phyloP scores from a whole-genome alignment of 1,284 basidiomycete genomes.

The Boletus semigastroideus region DNA sequence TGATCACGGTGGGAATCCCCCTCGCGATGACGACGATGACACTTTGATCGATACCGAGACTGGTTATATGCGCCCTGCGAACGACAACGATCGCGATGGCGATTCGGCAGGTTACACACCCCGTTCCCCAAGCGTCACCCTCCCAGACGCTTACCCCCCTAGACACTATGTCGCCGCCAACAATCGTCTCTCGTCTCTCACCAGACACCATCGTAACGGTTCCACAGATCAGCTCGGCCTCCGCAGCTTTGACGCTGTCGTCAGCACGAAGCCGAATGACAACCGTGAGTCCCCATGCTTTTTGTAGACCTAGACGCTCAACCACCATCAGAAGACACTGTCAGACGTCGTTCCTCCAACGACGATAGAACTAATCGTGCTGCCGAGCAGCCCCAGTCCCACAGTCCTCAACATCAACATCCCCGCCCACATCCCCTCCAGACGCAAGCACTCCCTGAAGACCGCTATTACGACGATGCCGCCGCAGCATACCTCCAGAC shows the following conservation, averaged over 20 bases:
- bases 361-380: constrained; percentile 21
- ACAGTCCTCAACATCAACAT: constrained; percentile 9
- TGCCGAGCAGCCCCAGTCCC: constrained; percentile 17
- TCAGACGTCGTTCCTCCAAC: constrained; percentile 16
- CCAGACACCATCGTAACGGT: constrained; percentile 41
- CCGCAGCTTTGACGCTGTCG: constrained; percentile 52
- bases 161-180: constrained; percentile 27
- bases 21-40: constrained; percentile 50
- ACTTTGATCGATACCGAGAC: constrained; percentile 45
- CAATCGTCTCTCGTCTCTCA: constrained; percentile 22
- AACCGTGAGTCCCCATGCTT: constrained; percentile 26
- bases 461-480: constrained; percentile 49
- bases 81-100: constrained; percentile 33
- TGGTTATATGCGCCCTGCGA: constrained; percentile 31
- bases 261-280: constrained; percentile 43
- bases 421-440: constrained; percentile 29
- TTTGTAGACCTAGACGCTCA: constrained; percentile 16
- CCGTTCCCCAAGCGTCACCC: constrained; percentile 60
- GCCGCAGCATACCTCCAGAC: constrained; percentile 56
- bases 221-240: constrained; percentile 61
- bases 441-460: constrained; percentile 28
- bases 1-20: constrained; percentile 32
- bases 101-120: constrained; percentile 57
- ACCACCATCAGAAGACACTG: constrained; percentile 12
- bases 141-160: constrained; percentile 45